Evolutionary conservation across 192 early-diverging fungal species (phyloP), one percentile per base, ranked within the genome.

Genomic region (Geranomyces michiganensis): DNA sequence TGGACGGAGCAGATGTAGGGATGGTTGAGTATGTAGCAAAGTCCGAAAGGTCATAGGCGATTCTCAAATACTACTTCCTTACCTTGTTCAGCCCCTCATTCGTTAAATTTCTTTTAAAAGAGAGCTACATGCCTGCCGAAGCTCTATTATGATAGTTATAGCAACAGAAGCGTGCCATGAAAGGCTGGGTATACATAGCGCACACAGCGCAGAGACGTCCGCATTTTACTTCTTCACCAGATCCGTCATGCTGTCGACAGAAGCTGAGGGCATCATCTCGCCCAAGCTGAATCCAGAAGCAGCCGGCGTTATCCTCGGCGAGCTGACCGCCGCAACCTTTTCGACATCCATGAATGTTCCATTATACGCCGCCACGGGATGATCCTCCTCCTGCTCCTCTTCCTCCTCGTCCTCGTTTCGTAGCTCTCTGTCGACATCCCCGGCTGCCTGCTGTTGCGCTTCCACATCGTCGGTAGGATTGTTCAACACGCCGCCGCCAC

Each of bases 11-110:
- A 15, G 63, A 65, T 65, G 31, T 47, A 6, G 63, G 63, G 63
- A 65, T 65, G 63, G n/a, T 44, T 21, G 63, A 65, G 63, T 65
- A 43, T 44, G 44, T 65, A 30, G 22, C 19, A 62, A 62, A 30
- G 51, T 53, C 3, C 4, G 24, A 26, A 17, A 26, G 51, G 6
- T 53, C 51, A 26, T 6, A 53, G 24, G n/a, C n/a, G n/a, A n/a
- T n/a, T n/a, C n/a, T n/a, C n/a, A n/a, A n/a, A n/a, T n/a, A n/a
- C n/a, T n/a, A n/a, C n/a, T n/a, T n/a, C n/a, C n/a, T n/a, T n/a
- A n/a, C n/a, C n/a, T n/a, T n/a, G n/a, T n/a, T n/a, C n/a, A n/a
- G n/a, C n/a, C n/a, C n/a, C n/a, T n/a, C n/a, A n/a, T n/a, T n/a
- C n/a, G n/a, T n/a, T n/a, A n/a, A n/a, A n/a, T n/a, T n/a, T n/a